These are phyloP conservation scores for Oehlia diaphana DNA, from an alignment of 192 early-diverging fungal species.

Conservation along the genomic window DNA sequence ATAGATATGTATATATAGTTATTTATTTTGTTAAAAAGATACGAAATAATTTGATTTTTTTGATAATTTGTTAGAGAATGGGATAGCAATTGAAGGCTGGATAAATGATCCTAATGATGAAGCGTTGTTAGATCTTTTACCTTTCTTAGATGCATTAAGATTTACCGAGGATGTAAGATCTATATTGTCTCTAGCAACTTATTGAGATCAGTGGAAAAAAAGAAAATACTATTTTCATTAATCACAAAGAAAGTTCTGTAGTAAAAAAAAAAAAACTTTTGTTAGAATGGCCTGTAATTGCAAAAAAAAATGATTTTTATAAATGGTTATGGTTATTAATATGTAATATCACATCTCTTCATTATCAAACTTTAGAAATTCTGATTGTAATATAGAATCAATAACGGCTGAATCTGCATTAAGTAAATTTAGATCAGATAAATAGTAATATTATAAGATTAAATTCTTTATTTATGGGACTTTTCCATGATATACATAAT, in stretches of 20 bases:
- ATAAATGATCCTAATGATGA: constrained; percentile 77
- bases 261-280: background rate
- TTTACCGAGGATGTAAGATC: constrained; percentile 85
- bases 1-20: background rate
- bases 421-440: background rate
- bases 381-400: background rate
- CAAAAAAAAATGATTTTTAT: too few relatives aligned
- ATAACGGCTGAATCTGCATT: background rate
- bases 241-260: background rate
- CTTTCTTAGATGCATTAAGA: constrained; percentile 84
- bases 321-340: too few relatives aligned
- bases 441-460: background rate
- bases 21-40: background rate
- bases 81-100: constrained; percentile 89
- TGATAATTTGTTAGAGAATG: constrained; percentile 65
- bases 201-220: constrained; percentile 22
- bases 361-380: background rate
- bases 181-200: constrained; percentile 59
- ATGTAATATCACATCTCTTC: background rate
- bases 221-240: background rate
- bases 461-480: background rate
- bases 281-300: background rate
- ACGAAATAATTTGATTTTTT: background rate
- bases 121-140: constrained; percentile 80
- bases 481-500: background rate